phyloP scores from a whole-genome alignment of 2,329 filamentous ascomycete genomes.

The Neofusicoccum parvum region DNA sequence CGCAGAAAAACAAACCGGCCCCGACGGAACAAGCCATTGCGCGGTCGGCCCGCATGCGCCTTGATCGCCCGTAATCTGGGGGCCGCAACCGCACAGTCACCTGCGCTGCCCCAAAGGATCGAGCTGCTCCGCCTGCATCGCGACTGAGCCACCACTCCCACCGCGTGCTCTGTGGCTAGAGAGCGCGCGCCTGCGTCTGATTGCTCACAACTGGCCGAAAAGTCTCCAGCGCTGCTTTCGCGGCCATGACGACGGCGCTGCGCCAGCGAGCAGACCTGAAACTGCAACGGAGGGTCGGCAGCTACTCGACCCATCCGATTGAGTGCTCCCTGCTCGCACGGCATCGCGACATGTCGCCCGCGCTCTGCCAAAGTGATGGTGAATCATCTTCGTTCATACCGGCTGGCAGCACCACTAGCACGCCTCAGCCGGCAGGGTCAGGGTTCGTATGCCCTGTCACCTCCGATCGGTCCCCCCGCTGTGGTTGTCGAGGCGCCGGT shows the following conservation, averaged over 20 bases:
- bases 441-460: background rate
- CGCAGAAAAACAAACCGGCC: background rate
- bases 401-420: background rate
- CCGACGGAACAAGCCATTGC: slow-evolving; percentile 15
- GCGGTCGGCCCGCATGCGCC: slow-evolving; percentile 10
- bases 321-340: background rate
- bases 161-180: slow-evolving; percentile 4
- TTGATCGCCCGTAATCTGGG: slow-evolving; percentile 12
- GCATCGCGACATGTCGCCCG: background rate
- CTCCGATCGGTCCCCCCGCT: background rate
- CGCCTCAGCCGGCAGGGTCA: slow-evolving; percentile 9
- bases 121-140: slow-evolving; percentile 3
- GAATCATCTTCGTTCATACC: background rate
- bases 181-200: background rate
- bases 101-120: slow-evolving; percentile 17
- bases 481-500: slow-evolving; percentile 2
- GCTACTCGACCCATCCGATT: background rate
- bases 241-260: too few relatives aligned
- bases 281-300: background rate
- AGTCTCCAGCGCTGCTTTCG: background rate
- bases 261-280: background rate
- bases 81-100: slow-evolving; percentile 8
- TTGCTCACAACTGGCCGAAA: slow-evolving; percentile 3
- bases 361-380: background rate
- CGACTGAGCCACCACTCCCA: slow-evolving; percentile 5